Base-by-base conservation (phyloP, 148 eudicot species). In the Limonium bicolor region DNA sequence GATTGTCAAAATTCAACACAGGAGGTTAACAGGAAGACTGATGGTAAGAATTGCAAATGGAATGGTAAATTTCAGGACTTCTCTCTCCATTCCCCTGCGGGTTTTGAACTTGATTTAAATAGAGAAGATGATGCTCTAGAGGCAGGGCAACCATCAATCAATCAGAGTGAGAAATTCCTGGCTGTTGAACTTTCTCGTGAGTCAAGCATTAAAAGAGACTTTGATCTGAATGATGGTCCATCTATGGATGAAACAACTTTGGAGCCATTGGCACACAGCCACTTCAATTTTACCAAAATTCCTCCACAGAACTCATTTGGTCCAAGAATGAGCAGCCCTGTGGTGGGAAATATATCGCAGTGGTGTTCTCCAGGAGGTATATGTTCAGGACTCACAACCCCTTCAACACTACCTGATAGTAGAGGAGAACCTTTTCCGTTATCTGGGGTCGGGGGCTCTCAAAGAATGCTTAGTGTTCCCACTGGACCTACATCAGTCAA, bases 201-300 rank as follows among this genome's bases (percentile, higher is more conserved):
- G 37, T 31, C 64, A 36, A 73, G 70, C 53, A 46, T 62, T 20
- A 62, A 56, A 14, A 77, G 86, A 70, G 75, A 56, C 58, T 82
- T 87, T 37, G 96, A 87, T 65, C 60, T 87, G 60, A 87, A 87
- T 50, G 49, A 71, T 56, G 94, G 94, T 15, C 96, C 96, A 43
- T 64, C 65, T 17, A 51, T 55, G 20, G 90, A 87, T 36, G 94
- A 80, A 52, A 53, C 48, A 12, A 17, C 58, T 25, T 55, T 36
- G 4, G 68, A 50, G 20, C 56, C 70, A 31, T 37, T 44, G 40
- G 17, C 53, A 49, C 65, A 52, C 27, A 34, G 8, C 39, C 86
- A 51, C 38, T 60, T 71, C n/a, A 13, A 33, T 65, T n/a, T n/a
- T n/a, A n/a, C n/a, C n/a, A 77, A 40, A 51, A 57, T 51, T 51